A percentile compares a stretch with the other conserved stretches of the same genome.
phyloP scores from a whole-genome alignment of 2,329 filamentous ascomycete species.

The Xylaria sp. region DNA sequence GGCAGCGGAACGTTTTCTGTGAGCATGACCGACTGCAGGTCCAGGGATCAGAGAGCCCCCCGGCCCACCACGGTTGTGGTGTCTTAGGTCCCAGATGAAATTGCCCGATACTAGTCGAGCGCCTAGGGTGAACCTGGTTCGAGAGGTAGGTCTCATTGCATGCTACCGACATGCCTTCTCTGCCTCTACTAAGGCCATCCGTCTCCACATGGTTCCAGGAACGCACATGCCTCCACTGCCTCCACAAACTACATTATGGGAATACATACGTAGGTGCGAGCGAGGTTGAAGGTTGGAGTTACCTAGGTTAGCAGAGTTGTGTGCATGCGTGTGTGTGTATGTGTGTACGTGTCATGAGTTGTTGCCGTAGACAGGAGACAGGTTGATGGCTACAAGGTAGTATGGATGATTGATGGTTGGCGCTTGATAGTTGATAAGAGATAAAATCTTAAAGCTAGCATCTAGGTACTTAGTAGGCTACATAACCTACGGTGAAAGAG shows the following conservation, averaged over 20 bases:
- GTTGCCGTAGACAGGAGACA: background rate
- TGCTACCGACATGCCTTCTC: conserved; percentile 34
- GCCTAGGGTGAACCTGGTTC: conserved; percentile 46
- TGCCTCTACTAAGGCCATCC: conserved; percentile 15
- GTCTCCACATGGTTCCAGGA: conserved; percentile 22
- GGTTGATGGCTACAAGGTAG: too few relatives aligned
- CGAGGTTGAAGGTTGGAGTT: background rate
- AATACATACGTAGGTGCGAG: background rate
- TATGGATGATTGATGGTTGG: too few relatives aligned
- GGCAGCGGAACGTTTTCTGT: conserved; percentile 2
- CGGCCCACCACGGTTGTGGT: conserved; percentile 51
- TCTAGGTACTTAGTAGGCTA: too few relatives aligned
- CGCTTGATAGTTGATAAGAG: background rate
- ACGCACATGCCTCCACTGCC: background rate
- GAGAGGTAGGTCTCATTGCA: conserved; percentile 47
- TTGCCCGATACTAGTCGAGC: conserved; percentile 55
- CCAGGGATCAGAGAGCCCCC: conserved; percentile 45
- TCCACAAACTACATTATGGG: background rate
- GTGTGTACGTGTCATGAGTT: background rate
- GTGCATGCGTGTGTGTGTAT: too few relatives aligned
- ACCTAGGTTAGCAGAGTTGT: background rate
- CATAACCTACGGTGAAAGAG: too few relatives aligned
- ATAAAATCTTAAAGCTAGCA: too few relatives aligned
- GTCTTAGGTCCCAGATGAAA: conserved; percentile 56
- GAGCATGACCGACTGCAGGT: conserved; percentile 6